A percentile compares a stretch with the other conserved stretches of the same genome.
phyloP scores from a whole-genome alignment of 768 basidiomycete genomes.

The Suillus luteus region DNA sequence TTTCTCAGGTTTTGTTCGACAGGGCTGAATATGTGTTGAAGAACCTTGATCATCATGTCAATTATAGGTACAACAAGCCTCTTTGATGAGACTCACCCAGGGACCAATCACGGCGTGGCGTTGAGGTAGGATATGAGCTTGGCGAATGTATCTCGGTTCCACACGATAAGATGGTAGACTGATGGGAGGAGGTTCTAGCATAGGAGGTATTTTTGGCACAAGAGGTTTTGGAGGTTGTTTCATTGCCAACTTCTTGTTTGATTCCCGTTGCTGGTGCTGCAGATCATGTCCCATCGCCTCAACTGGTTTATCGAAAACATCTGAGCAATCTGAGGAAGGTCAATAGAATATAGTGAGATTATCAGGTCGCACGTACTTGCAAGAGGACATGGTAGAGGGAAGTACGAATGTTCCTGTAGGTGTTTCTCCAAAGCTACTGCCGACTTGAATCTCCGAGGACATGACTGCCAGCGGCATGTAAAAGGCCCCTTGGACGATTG shows the following conservation, averaged over 20 bases:
- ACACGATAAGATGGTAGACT: constrained; percentile 53
- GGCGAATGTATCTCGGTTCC: constrained; percentile 44
- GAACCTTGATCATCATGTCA: constrained; percentile 37
- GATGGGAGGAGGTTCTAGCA: constrained; percentile 42
- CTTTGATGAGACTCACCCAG: constrained; percentile 46
- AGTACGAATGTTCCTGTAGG: constrained; percentile 48
- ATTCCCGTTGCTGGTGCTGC: constrained; percentile 34
- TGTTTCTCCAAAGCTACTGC: constrained; percentile 46
- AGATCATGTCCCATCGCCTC: constrained; percentile 53
- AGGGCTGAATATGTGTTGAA: constrained; percentile 45
- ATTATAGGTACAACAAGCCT: constrained; percentile 2
- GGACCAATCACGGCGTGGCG: constrained; percentile 53
- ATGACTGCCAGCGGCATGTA: constrained; percentile 59
- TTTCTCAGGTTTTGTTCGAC: constrained; percentile 38
- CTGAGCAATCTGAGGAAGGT: constrained; percentile 50
- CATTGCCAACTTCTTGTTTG: constrained; percentile 14
- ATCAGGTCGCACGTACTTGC: constrained; percentile 41
- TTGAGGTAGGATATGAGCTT: constrained; percentile 48
- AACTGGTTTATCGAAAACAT: constrained; percentile 46
- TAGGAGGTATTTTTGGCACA: constrained; percentile 32
- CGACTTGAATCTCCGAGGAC: constrained; percentile 45
- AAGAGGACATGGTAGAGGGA: constrained; percentile 32
- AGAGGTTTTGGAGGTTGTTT: constrained; percentile 38
- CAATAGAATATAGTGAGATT: constrained; percentile 11
- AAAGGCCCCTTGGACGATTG: constrained; percentile 37